Base-by-base conservation (phyloP, 495 filamentous ascomycete species). In the Astrothelium macrocarpum region DNA sequence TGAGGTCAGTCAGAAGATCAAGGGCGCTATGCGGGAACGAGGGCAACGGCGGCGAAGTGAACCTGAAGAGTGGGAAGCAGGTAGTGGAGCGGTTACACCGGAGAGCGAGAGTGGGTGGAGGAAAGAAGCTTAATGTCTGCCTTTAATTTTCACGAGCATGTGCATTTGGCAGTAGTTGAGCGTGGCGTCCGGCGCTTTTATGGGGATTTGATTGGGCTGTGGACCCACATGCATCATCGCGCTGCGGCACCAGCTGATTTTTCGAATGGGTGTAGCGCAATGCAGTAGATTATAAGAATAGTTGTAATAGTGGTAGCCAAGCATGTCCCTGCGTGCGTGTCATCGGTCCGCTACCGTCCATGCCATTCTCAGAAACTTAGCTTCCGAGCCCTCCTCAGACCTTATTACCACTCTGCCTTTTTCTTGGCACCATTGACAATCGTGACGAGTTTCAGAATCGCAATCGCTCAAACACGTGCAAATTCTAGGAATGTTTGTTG, bases 1-100 rank as follows among this genome's bases (percentile, higher is more conserved):
- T 46, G 86, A 92, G 73, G 92, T 95, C 1, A 91, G 86, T 68
- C 83, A 82, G 71, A 91, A 87, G 75, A 93, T 98, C 64, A 79
- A 88, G n/a, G 87, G 83, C 63, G 90, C 89, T 20, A 96, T 98
- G 91, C 79, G 82, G 65, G 90, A 97, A 75, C 78, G 93, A 26
- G 89, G 90, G 0, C 78, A 86, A 72, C 79, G 89, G 67, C 81
- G 90, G 63, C 78, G 87, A 62, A 81, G 86, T 65, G 86, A 85
- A 71, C 89, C 85, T 59, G 77, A 79, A 66, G 77, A 80, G 49
- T 71, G 64, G 71, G 79, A 74, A 64, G 69, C 46, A 65, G 63
- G 53, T 18, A 70, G 62, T 29, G 62, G 58, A 18, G 49, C 61
- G 7, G 62, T 60, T 4, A 64, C 59, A 58, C 62, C 62, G 9